Evolutionary conservation across 441 rosid genomes (phyloP).

Genomic region (Theobroma grandiflorum): DNA sequence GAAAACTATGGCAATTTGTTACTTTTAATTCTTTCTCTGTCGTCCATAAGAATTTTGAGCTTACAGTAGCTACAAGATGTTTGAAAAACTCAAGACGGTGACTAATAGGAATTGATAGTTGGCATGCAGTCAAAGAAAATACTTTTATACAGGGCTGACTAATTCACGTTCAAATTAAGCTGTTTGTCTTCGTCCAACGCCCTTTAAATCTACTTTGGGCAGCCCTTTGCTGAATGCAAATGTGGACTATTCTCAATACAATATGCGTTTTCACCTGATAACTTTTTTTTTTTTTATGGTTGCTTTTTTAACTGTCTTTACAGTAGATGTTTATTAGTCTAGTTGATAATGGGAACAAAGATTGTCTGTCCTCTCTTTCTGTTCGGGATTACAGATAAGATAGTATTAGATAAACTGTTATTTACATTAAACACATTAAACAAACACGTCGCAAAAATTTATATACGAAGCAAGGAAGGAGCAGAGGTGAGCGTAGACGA

Average conservation of each 20-base stretch:
- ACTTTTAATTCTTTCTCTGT: neutral
- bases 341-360: no score
- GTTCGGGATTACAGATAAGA: no score
- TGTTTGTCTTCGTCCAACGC: neutral
- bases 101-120: neutral
- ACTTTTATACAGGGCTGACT: neutral
- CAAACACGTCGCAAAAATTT: no score
- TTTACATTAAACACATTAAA: no score
- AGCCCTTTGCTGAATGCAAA: conserved; percentile 13
- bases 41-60: neutral
- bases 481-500: no score
- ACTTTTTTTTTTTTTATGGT: no score
- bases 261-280: neutral
- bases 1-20: no score
- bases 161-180: neutral
- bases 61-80: neutral
- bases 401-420: no score
- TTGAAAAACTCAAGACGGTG: neutral
- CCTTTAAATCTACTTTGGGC: neutral
- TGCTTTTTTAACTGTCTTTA: no score
- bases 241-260: neutral
- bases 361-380: no score
- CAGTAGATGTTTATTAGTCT: no score
- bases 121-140: neutral
- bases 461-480: no score